A percentile compares a stretch with the other conserved stretches of the same genome.
Conservation (phyloP, 345 rosid genomes). For the Mercurialis annua region DNA sequence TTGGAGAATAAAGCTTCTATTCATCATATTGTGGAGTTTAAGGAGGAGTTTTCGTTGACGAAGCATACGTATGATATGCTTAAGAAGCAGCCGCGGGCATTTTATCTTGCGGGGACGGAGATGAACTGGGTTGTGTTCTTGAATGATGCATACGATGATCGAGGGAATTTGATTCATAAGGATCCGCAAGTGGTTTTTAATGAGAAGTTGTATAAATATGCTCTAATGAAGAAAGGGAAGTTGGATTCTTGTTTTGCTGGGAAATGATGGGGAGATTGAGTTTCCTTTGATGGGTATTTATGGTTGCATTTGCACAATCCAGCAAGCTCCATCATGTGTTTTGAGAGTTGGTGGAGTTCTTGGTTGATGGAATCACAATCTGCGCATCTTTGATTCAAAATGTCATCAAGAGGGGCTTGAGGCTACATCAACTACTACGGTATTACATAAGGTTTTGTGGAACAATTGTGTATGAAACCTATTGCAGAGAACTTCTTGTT, state of each 20-base stretch:
- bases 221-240: constrained; percentile 47
- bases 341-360: not conserved
- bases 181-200: constrained; percentile 76
- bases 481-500: not conserved
- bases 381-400: not conserved
- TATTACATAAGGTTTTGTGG: not conserved
- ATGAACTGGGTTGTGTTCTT: constrained; percentile 89
- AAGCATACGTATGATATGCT: constrained; percentile 81
- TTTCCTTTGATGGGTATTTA: not conserved
- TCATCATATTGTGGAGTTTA: constrained; percentile 89
- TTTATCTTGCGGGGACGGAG: constrained; percentile 90
- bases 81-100: constrained; percentile 63
- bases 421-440: no score
- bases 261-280: constrained; percentile 10
- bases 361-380: not conserved
- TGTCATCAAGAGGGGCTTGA: no score
- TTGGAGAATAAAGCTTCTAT: constrained; percentile 84
- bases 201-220: constrained; percentile 53
- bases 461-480: not conserved
- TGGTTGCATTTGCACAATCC: not conserved
- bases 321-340: not conserved
- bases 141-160: constrained; percentile 58
- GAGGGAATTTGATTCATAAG: constrained; percentile 53
- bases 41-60: constrained; percentile 86
- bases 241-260: constrained; percentile 9